Base-by-base conservation (phyloP, 2,329 filamentous ascomycete genomes). In the Fusarium oligoseptatum region DNA sequence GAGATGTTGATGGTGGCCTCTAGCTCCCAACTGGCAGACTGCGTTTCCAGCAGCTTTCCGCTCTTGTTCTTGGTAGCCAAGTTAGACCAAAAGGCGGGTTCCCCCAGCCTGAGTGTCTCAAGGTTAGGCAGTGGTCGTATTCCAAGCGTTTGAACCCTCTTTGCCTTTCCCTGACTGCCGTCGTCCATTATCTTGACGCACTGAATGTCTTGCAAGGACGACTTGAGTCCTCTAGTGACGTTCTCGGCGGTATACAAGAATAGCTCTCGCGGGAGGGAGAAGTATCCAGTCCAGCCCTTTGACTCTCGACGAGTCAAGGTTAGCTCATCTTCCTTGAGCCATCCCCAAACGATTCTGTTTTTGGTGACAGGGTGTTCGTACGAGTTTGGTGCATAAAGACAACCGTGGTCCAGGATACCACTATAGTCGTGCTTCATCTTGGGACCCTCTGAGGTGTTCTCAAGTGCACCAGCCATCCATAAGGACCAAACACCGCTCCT, bases 251-350 rank as follows among this genome's bases (percentile, higher is more conserved):
- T 83, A 67, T 80, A 79, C n/a, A 88, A 68, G n/a, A 78, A 78
- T 1, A 88, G 68, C 22, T 84, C 83, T 17, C 86, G 79, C 1
- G 87, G 87, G 6, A 88, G 69, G 2, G 86, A 87, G 10, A 88
- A 78, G 65, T 84, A 76, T 2, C 87, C 87, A 22, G 84, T 88
- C 86, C 87, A 89, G 12, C 85, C 85, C 72, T 88, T 86, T 1
- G 79, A 75, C 66, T 85, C 81, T 4, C 86, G 83, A 15, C 84
- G 72, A 3, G 79, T 71, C 65, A 87, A 80, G 1, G 85, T 82
- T 4, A 88, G 72, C 61, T 88, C 85, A 14, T 89, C 87, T 72
- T 89, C 87, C 2, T 83, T 84, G 39, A 89, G 80, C 87, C 87
- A 89, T 4, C 86, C 86, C 77, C 83, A 88, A 1, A 86, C 81